Base-by-base conservation (phyloP, 768 basidiomycete genomes). In the Inosperma sp. region DNA sequence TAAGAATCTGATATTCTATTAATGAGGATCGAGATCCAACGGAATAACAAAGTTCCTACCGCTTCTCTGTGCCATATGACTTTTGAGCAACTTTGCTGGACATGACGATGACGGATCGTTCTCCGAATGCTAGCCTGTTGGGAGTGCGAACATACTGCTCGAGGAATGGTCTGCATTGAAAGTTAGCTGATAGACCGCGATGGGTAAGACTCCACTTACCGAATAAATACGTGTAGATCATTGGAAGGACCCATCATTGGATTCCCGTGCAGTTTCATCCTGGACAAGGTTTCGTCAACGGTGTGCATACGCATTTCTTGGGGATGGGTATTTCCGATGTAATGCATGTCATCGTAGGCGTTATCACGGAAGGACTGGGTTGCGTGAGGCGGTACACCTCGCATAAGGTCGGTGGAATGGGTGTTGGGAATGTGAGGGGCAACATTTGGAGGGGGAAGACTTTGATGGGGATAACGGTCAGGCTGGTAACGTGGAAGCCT, bases 11-110 rank as follows among this genome's bases (percentile, higher is more conserved):
- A 52, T 29, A 51, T 52, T 51, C 57, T 47, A 63, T 60, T 54
- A 30, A 22, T 54, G 49, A 50, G 55, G n/a, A 44, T 51, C 47
- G 16, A 31, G 44, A 33, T 21, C 10, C 39, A 45, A 49, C 43
- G 33, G 43, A 27, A 31, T 10, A 27, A 19, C 36, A 17, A 39
- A 51, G 49, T 31, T 61, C 75, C 39, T 54, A 88, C 87, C 94
- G 80, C 68, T 96, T 96, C 68, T 97, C 94, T 14, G 87, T 93
- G 30, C 93, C 94, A 64, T 97, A 98, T 7, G 90, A 93, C 65
- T 97, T 95, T 74, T 98, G 95, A 3, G 92, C 95, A 25, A 97
- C 93, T 63, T 88, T 93, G 65, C 88, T 92, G n/a, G 92, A 94
- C 89, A 96, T 93, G 60, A 98, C 88, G 54, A 97, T 88, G 53